phyloP scores from a whole-genome alignment of 2,329 filamentous ascomycete genomes.

The Falciphora oryzae region DNA sequence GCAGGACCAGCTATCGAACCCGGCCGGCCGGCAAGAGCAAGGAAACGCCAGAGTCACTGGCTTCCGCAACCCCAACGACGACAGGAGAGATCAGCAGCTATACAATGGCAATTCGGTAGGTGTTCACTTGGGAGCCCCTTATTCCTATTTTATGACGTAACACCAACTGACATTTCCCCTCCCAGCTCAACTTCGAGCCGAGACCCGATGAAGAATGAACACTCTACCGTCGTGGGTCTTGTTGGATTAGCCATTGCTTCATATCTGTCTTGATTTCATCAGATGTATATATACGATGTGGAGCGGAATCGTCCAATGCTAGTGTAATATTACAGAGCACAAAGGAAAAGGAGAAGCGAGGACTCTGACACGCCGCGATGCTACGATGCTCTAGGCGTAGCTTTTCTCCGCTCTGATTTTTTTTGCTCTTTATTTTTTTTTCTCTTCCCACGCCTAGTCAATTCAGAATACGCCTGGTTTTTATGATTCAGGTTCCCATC shows the following conservation, averaged over 20 bases:
- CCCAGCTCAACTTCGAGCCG: conserved; percentile 65
- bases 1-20: background rate
- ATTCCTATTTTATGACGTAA: background rate
- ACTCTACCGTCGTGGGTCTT: background rate
- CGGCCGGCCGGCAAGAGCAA: conserved; percentile 15
- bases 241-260: background rate
- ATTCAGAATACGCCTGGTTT: background rate
- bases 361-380: background rate
- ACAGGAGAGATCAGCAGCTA: conserved; percentile 59
- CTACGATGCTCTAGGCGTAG: background rate
- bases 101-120: conserved; percentile 89
- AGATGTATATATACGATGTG: background rate
- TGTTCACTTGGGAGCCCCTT: conserved; percentile 14
- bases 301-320: conserved; percentile 9
- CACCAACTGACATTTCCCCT: conserved; percentile 19
- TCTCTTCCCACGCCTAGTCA: background rate
- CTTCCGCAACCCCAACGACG: conserved; percentile 47
- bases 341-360: background rate
- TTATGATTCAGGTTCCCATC: background rate
- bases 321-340: conserved; percentile 8
- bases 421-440: background rate
- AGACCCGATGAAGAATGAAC: conserved; percentile 47
- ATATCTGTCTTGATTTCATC: background rate
- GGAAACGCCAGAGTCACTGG: conserved; percentile 34
- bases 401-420: background rate